Evolutionary conservation across 2,329 filamentous ascomycete genomes (phyloP), one percentile per base, ranked within the genome.

Genomic region (Trichoderma koningiopsis): DNA sequence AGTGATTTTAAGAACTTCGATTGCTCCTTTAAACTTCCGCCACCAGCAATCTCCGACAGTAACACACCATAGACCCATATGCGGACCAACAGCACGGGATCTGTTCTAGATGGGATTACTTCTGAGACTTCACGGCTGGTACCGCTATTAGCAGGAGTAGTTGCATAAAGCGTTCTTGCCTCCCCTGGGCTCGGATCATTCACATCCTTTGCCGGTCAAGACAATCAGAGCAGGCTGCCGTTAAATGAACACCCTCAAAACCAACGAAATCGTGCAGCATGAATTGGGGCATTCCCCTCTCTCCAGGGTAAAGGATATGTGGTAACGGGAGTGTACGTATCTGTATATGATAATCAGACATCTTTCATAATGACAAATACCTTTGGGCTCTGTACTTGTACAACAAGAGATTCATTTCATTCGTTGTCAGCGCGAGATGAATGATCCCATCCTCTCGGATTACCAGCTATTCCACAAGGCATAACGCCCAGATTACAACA

Each of bases 221-320:
- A 37, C 31, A 37, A 19, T 22, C 11, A 22, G 13, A 47, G 37
- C 14, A 63, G 47, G 49, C 43, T 8, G 60, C 14, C 3, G 29
- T 55, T 53, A 29, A 55, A 8, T n/a, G 60, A 14, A 49, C n/a
- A 24, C 60, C 19, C 40, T 6, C 7, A 19, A n/a, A 40, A 27
- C 24, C 16, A 10, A 13, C n/a, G n/a, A 13, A 29, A 53, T 27
- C 13, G 47, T 33, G 22, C 37, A 47, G 33, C 31, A 33, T 33
- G 47, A 62, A 37, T n/a, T 29, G 19, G 24, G 35, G 22, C 61
- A 64, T 55, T 64, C 47, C 61, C 61, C 16, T n/a, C 11, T 55
- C 55, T 64, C 47, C 5, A 31, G 47, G 47, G 37, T 19, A 16
- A 64, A 64, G 33, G n/a, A 64, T 35, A 56, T 64, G 35, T 64